Evolutionary conservation across 2,329 filamentous ascomycete genomes (phyloP).

Genomic region (Bipolaris victoriae): DNA sequence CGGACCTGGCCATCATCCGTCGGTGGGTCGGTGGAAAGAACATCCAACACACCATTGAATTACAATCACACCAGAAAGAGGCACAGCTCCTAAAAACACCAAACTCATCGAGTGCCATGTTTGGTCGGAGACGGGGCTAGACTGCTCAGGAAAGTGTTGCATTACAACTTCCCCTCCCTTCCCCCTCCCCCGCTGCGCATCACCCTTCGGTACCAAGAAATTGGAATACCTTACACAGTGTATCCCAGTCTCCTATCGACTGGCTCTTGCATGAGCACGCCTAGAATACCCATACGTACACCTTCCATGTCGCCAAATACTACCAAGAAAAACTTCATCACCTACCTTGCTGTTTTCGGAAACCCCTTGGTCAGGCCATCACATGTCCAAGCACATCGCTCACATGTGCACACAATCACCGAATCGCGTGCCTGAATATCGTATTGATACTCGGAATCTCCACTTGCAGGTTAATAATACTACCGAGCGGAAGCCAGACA

Average conservation of each 20-base stretch:
- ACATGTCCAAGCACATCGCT: slow-evolving; percentile 2
- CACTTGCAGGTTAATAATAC: background rate
- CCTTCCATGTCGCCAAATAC: background rate
- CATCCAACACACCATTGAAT: background rate
- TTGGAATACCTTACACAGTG: background rate
- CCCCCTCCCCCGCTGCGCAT: slow-evolving; percentile 9
- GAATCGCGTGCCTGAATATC: slow-evolving; percentile 1
- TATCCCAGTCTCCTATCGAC: background rate
- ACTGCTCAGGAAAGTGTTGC: slow-evolving; percentile 4
- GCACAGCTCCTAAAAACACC: background rate
- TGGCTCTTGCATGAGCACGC: background rate
- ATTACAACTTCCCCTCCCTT: slow-evolving; percentile 1
- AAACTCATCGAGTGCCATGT: background rate
- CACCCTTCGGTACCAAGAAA: slow-evolving; percentile 7
- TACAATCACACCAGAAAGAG: background rate
- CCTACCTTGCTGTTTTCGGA: background rate
- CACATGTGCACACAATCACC: background rate
- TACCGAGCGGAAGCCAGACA: slow-evolving; percentile 3
- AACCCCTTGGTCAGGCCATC: background rate
- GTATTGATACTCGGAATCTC: slow-evolving; percentile 4
- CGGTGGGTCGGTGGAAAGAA: background rate
- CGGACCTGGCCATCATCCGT: background rate
- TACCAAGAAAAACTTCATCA: background rate
- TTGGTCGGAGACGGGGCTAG: background rate
- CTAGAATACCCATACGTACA: background rate